Evolutionary conservation across 768 basidiomycete genomes (phyloP).

Genomic region (Pulveroboletus sp.): DNA sequence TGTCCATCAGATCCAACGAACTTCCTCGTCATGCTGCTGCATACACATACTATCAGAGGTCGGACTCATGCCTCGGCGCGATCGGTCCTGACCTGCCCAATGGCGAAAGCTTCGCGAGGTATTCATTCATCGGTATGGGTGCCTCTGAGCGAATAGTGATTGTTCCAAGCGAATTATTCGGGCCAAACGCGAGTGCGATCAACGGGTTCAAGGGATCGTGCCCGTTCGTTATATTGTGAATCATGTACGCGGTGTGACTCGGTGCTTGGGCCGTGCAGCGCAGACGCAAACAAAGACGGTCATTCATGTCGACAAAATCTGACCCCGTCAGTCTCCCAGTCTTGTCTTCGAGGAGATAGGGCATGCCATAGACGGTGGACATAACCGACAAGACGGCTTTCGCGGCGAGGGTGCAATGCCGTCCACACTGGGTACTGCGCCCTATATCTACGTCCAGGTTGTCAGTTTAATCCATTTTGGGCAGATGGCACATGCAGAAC

Average conservation of each 20-base stretch:
- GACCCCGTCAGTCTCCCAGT: slow-evolving; percentile 50
- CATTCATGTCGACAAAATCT: slow-evolving; percentile 60
- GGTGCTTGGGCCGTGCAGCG: slow-evolving; percentile 43
- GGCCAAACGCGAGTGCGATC: slow-evolving; percentile 48
- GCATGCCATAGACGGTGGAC: slow-evolving; percentile 47
- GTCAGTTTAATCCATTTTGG: slow-evolving; percentile 19
- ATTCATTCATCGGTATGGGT: slow-evolving; percentile 46
- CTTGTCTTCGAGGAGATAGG: slow-evolving; percentile 62
- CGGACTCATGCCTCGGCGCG: neutral
- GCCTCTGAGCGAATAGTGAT: slow-evolving; percentile 39
- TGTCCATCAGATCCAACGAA: slow-evolving; percentile 58
- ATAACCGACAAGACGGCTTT: slow-evolving; percentile 10
- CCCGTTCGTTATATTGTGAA: slow-evolving; percentile 39
- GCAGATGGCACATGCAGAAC: slow-evolving; percentile 15
- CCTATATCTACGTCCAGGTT: slow-evolving; percentile 23
- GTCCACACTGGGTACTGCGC: neutral
- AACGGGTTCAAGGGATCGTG: slow-evolving; percentile 34
- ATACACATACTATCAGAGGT: slow-evolving; percentile 4
- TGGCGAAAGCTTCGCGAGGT: slow-evolving; percentile 39
- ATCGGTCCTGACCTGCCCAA: slow-evolving; percentile 39
- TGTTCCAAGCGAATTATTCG: slow-evolving; percentile 46
- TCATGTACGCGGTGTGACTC: slow-evolving; percentile 45
- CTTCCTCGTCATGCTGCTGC: slow-evolving; percentile 43
- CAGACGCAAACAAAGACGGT: slow-evolving; percentile 49
- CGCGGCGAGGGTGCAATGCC: neutral